Conservation (phyloP, 768 basidiomycete genomes). For the Fomitopsis pulvina region DNA sequence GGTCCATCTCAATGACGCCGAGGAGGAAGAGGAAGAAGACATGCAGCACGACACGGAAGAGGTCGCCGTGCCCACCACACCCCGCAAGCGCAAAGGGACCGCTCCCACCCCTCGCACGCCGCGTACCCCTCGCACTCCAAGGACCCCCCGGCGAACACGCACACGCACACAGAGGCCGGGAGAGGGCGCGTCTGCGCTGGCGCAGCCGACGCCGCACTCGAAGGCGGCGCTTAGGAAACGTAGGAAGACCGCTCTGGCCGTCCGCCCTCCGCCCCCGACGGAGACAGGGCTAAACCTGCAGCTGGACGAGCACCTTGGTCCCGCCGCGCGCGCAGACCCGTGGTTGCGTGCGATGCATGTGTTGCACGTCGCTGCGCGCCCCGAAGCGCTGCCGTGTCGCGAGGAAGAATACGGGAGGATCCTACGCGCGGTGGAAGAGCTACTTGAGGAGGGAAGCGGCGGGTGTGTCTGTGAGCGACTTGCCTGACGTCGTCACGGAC, state of each 20-base stretch:
- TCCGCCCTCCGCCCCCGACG: constrained; percentile 28
- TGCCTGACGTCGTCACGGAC: not conserved
- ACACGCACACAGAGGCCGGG: constrained; percentile 23
- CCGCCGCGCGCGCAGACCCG: constrained; percentile 39
- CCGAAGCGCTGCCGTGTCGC: constrained; percentile 81
- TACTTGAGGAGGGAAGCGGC: constrained; percentile 87
- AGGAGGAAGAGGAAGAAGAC: constrained; percentile 9
- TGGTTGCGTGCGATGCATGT: constrained; percentile 88
- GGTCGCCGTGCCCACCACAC: constrained; percentile 23
- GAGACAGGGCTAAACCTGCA: constrained; percentile 27
- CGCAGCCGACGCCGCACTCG: constrained; percentile 69
- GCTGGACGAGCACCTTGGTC: constrained; percentile 22
- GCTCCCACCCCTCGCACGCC: too few relatives aligned
- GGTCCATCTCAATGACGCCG: not conserved
- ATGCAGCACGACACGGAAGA: constrained; percentile 10
- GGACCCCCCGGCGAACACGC: constrained; percentile 11
- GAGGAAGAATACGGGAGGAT: constrained; percentile 80
- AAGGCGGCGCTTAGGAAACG: constrained; percentile 58
- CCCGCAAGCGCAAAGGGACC: constrained; percentile 46
- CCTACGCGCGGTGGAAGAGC: constrained; percentile 67
- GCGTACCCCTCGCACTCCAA: constrained; percentile 9
- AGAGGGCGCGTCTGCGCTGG: constrained; percentile 29
- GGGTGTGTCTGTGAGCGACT: constrained; percentile 83
- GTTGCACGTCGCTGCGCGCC: constrained; percentile 92
- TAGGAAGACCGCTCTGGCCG: constrained; percentile 28